A percentile compares a stretch with the other conserved stretches of the same genome.
phyloP scores from a whole-genome alignment of 2,329 filamentous ascomycete genomes.

The Rhynchosporium secalis region DNA sequence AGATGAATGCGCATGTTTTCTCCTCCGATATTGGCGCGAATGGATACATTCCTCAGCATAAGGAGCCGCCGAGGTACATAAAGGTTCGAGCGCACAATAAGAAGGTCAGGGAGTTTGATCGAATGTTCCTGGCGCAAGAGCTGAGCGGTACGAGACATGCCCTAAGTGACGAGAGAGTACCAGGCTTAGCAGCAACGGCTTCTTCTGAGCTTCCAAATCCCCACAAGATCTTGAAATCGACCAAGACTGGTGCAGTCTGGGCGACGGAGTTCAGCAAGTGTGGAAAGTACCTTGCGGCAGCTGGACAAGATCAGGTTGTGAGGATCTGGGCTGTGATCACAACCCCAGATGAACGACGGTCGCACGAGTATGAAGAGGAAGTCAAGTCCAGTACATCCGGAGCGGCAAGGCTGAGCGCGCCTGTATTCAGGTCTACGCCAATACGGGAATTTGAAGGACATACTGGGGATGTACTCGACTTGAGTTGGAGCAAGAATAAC shows the following conservation, averaged over 20 bases:
- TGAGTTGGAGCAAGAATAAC: conserved; percentile 99
- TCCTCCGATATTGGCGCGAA: conserved; percentile 67
- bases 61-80: conserved; percentile 88
- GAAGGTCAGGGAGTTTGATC: conserved; percentile 77
- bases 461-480: conserved; percentile 78
- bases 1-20: conserved; percentile 77
- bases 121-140: conserved; percentile 89
- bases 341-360: conserved; percentile 73
- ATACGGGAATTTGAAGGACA: conserved; percentile 81
- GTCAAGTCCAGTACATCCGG: conserved; percentile 47
- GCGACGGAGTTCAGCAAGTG: conserved; percentile 90
- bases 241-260: conserved; percentile 71
- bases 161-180: conserved; percentile 37
- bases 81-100: conserved; percentile 81
- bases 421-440: conserved; percentile 82
- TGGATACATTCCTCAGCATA: conserved; percentile 82
- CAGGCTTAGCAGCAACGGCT: conserved; percentile 27
- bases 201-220: conserved; percentile 27
- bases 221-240: conserved; percentile 32
- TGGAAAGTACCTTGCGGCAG: conserved; percentile 87
- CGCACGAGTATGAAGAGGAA: conserved; percentile 71
- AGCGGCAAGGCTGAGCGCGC: conserved; percentile 73
- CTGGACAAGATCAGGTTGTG: conserved; percentile 82
- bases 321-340: conserved; percentile 88
- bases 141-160: conserved; percentile 59